These are phyloP conservation scores for Xylaria castorea DNA, from an alignment of 495 filamentous ascomycete species.

Conservation along the genomic window DNA sequence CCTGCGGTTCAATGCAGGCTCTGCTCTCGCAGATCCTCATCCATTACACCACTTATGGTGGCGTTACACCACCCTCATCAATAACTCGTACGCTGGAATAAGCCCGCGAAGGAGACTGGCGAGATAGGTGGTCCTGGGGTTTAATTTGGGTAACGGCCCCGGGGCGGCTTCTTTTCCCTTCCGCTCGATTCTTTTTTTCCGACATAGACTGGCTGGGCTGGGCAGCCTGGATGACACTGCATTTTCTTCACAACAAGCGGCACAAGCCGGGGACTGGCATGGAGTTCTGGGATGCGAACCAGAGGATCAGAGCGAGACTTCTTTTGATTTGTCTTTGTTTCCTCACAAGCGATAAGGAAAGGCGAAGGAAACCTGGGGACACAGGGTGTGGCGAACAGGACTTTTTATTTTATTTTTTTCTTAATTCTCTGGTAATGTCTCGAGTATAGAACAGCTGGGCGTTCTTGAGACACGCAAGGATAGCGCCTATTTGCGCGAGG, in stretches of 20 bases:
- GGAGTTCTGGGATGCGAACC: slow-evolving; percentile 28
- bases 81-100: neutral
- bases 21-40: neutral
- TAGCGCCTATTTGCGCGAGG: slow-evolving; percentile 12
- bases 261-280: slow-evolving; percentile 25
- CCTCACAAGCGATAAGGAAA: slow-evolving; percentile 13
- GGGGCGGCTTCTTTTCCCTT: neutral
- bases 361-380: slow-evolving; percentile 20
- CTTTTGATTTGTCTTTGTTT: slow-evolving; percentile 25
- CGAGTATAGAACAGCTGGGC: slow-evolving; percentile 19
- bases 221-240: slow-evolving; percentile 32
- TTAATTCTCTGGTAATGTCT: slow-evolving; percentile 21
- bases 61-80: neutral
- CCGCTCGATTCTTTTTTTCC: slow-evolving; percentile 25
- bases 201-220: slow-evolving; percentile 35
- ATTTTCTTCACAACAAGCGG: slow-evolving; percentile 33
- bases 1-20: neutral
- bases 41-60: neutral
- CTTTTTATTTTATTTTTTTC: neutral
- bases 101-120: neutral
- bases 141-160: slow-evolving; percentile 9
- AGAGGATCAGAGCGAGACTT: slow-evolving; percentile 15
- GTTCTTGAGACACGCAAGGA: slow-evolving; percentile 22
- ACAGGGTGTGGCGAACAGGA: slow-evolving; percentile 5
- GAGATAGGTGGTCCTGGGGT: neutral